phyloP scores from a whole-genome alignment of 2,329 filamentous ascomycete species.

The Curvularia eragrostidis region DNA sequence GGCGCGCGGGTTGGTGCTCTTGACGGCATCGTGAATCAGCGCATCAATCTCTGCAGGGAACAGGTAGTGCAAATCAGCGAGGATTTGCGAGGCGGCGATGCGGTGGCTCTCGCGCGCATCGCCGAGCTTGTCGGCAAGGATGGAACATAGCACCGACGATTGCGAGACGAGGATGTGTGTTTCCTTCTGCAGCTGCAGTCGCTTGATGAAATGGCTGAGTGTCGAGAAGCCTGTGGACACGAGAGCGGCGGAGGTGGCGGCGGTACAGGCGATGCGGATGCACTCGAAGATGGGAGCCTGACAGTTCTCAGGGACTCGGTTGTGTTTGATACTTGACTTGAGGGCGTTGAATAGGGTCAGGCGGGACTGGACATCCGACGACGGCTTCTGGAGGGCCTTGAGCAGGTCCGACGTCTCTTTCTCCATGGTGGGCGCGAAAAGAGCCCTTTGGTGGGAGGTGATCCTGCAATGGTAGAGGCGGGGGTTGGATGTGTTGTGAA shows the following conservation, averaged over 20 bases:
- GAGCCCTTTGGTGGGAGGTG: constrained; percentile 43
- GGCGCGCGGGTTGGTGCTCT: constrained; percentile 79
- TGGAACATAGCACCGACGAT: constrained; percentile 72
- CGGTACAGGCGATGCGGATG: constrained; percentile 74
- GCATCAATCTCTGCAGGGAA: constrained; percentile 78
- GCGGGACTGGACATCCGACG: constrained; percentile 61
- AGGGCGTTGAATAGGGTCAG: constrained; percentile 67
- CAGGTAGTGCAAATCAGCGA: constrained; percentile 77
- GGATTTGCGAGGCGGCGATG: constrained; percentile 73
- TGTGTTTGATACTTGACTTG: constrained; percentile 91
- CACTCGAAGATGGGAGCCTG: constrained; percentile 82
- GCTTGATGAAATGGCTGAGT: constrained; percentile 84
- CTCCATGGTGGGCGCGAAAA: constrained; percentile 54
- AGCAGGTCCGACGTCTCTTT: constrained; percentile 62
- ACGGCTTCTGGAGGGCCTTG: constrained; percentile 63
- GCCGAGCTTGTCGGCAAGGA: constrained; percentile 83
- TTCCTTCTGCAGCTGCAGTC: constrained; percentile 83
- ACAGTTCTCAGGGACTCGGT: constrained; percentile 79
- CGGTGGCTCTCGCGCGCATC: constrained; percentile 88
- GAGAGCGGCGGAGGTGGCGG: constrained; percentile 75
- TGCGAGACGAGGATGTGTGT: constrained; percentile 73
- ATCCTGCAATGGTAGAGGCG: constrained; percentile 22
- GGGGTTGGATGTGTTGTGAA: constrained; percentile 25
- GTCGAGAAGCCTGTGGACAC: constrained; percentile 86
- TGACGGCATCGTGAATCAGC: constrained; percentile 76